Evolutionary conservation across 495 filamentous ascomycete genomes (phyloP).

Genomic region (Xylaria flabelliformis): DNA sequence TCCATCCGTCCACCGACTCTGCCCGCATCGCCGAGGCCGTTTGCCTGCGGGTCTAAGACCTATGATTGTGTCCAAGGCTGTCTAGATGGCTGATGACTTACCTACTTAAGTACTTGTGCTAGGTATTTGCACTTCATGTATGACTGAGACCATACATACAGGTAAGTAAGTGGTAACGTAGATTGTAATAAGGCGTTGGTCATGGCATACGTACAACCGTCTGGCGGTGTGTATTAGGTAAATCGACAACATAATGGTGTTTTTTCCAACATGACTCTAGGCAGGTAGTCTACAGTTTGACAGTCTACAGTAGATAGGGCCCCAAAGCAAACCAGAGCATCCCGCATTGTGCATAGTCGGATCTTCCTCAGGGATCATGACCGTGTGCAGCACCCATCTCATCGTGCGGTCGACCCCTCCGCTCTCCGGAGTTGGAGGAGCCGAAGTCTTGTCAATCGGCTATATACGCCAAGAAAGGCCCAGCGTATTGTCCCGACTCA

Average conservation of each 20-base stretch:
- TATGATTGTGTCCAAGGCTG: background rate
- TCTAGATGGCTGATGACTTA: background rate
- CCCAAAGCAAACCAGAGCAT: background rate
- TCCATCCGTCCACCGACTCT: background rate
- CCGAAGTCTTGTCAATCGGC: background rate
- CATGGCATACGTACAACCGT: background rate
- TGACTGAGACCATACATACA: background rate
- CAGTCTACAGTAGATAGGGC: background rate
- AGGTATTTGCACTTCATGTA: background rate
- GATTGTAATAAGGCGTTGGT: background rate
- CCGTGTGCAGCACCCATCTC: background rate
- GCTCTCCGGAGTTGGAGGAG: background rate
- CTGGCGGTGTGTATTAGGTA: background rate
- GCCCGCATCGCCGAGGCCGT: constrained; percentile 11
- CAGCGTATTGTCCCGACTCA: constrained; percentile 4
- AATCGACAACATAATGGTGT: background rate
- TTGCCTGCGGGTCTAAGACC: constrained; percentile 12
- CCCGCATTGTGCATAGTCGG: background rate
- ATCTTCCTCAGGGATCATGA: background rate
- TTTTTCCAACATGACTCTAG: too few species aligned
- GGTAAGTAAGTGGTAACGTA: background rate
- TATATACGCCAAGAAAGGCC: background rate
- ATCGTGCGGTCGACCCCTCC: constrained; percentile 8
- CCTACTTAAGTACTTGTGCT: too few species aligned
- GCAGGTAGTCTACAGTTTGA: too few species aligned